Base-by-base conservation (phyloP, 179 eudicot species). In the Patellifolia procumbens region DNA sequence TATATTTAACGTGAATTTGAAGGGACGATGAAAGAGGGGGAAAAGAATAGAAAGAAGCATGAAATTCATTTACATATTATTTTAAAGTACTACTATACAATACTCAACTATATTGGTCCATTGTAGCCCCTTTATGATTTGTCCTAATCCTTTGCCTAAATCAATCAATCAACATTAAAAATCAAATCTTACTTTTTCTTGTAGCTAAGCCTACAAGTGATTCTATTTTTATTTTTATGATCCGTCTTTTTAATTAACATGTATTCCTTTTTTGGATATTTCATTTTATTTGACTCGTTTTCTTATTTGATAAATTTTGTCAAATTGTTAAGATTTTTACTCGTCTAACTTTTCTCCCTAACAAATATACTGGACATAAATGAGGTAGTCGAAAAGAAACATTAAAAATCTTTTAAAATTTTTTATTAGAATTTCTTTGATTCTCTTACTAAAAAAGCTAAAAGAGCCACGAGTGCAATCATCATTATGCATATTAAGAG, bases 381-480 rank as follows among this genome's bases (percentile, higher is more conserved):
- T n/a, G n/a, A n/a, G n/a, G n/a, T n/a, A n/a, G n/a, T n/a, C n/a
- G n/a, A n/a, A n/a, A n/a, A n/a, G n/a, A n/a, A n/a, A n/a, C n/a
- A n/a, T n/a, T n/a, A n/a, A n/a, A n/a, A n/a, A n/a, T n/a, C n/a
- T n/a, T n/a, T n/a, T n/a, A n/a, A n/a, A n/a, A n/a, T n/a, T n/a
- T n/a, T n/a, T n/a, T n/a, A n/a, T n/a, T n/a, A n/a, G n/a, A n/a
- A n/a, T n/a, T n/a, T n/a, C n/a, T n/a, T n/a, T n/a, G n/a, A n/a
- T n/a, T 49, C 35, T 32, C 34, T 13, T 28, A 43, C 53, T 6
- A 28, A 71, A 56, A 80, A 72, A 76, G 76, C 13, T 60, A 24
- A n/a, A 62, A 66, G 59, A 78, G 76, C 86, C 85, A 85, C 86
- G 85, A 85, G 86, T 70, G 83, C 83, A 85, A 85, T 83, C 75